Evolutionary conservation across 768 basidiomycete species (phyloP), one percentile per base, ranked within the genome.

Genomic region (Calocera viscosa): DNA sequence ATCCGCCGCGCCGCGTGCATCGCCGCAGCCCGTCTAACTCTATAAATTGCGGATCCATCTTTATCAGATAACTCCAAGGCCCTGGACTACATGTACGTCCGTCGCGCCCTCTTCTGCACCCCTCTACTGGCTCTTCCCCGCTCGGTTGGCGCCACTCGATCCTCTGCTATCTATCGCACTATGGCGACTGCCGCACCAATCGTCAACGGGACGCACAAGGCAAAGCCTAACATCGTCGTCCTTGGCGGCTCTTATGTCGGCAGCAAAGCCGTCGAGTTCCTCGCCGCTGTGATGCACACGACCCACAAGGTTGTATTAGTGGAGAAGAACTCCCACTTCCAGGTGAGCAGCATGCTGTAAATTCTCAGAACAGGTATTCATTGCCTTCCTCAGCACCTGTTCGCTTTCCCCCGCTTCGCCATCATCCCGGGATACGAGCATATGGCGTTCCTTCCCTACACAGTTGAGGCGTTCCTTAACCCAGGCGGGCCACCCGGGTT

Each of bases 371-470:
- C 33, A 17, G 14, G 49, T 12, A 33, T 34, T 49, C 14, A 60
- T 28, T 32, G 24, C 11, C 30, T 1, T 24, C 2, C 49, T 0
- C 11, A 2, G 53, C 81, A 84, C 69, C 78, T 85, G 0, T 88
- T 86, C 72, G 81, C 83, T 33, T 78, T 86, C 41, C 82, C 85
- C 2, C 77, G 85, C 64, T 80, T 82, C 64, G 80, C 84, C 19
- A 81, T 85, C 24, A 78, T 86, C 2, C 78, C 83, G 41, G 81
- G 82, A 22, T 82, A 86, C 69, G 84, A 85, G 74, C 82, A 86
- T 75, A 87, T 86, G 77, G 84, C 84, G 30, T 87, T 87, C 73
- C 80, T 87, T 69, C 84, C 86, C 0, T 84, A 82, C 71, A 28
- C 33, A 30, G 26, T 16, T 10, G 53, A 60, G 30, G 74, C 76